Evolutionary conservation across 2,329 filamentous ascomycete genomes (phyloP), one percentile per base, ranked within the genome.

Genomic region (Xylaria multiplex): DNA sequence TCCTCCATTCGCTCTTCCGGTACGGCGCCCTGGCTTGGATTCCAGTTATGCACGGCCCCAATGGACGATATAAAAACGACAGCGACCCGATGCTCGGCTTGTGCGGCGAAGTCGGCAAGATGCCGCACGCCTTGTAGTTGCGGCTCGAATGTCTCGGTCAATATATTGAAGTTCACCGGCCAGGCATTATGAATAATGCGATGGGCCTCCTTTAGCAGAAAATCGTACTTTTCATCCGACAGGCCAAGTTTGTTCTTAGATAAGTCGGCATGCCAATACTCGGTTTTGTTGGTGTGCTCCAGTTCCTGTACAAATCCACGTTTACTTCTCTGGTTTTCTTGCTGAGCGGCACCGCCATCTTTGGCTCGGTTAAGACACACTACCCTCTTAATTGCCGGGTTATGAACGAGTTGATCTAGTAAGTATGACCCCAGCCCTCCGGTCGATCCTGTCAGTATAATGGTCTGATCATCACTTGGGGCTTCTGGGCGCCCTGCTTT

Each of bases 31-130:
- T 59, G 54, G n/a, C 59, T 46, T 0, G 67, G 56, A 9, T 68
- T 67, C 81, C 79, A 82, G 1, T 68, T 58, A n/a, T 77, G 74
- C 3, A 78, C 76, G 0, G 78, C 77, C 43, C 76, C 76, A 61
- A 83, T 77, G 42, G 77, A 80, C 13, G 81, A 83, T 48, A 84
- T 74, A 64, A 84, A 84, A 3, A 80, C 70, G 9, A 71, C 68
- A 9, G 68, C 64, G 6, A 69, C 65, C 53, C 71, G 70, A 3
- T 69, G 59, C 6, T 57, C 70, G 2, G 71, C 72, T 53, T 71
- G 65, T 32, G 50, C 71, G 11, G 71, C 62, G 55, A 75, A 71
- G 13, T 70, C 58, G 42, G 82, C 70, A 9, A 84, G 71, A 48
- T 79, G 79, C 2, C 77, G 74, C 67, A 83, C 74, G 14, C 76